These are phyloP conservation scores for Fennellomyces sp. DNA, from an alignment of 371 early-diverging fungal species.

Conservation along the genomic window DNA sequence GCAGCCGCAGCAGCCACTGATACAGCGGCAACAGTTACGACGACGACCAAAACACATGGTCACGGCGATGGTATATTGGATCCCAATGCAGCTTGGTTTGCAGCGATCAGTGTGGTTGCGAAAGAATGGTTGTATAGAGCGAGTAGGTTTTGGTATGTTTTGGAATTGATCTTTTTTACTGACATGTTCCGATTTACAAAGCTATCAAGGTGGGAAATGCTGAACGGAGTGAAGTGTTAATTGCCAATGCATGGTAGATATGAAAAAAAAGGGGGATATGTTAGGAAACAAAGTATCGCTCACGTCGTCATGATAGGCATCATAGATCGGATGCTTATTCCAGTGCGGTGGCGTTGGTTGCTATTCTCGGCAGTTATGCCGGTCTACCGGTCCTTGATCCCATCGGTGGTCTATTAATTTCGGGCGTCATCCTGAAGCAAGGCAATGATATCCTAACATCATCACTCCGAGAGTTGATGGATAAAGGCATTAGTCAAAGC, in stretches of 20 bases:
- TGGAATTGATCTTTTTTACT: not conserved
- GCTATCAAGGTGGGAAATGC: constrained; percentile 65
- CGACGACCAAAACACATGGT: constrained; percentile 20
- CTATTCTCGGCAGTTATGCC: constrained; percentile 62
- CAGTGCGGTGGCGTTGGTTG: constrained; percentile 63
- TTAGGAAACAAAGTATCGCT: not conserved
- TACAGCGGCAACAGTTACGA: not conserved
- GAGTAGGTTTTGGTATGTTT: constrained; percentile 30
- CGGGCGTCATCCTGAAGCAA: constrained; percentile 62
- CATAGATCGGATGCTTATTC: constrained; percentile 75
- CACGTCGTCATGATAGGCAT: constrained; percentile 47
- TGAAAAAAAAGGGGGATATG: not conserved
- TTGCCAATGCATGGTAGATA: constrained; percentile 72
- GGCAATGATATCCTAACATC: constrained; percentile 49
- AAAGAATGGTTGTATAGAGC: constrained; percentile 71
- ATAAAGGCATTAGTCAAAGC: constrained; percentile 29
- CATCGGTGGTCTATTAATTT: constrained; percentile 65
- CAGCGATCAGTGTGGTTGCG: constrained; percentile 60
- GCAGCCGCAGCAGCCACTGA: constrained; percentile 6
- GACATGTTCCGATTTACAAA: constrained; percentile 1
- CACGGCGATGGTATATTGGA: constrained; percentile 46
- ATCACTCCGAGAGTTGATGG: constrained; percentile 52
- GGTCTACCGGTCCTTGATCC: constrained; percentile 73
- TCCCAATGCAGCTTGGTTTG: constrained; percentile 79
- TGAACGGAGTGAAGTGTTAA: constrained; percentile 64